Evolutionary conservation across 1,139 yeast species (phyloP).

Genomic region (Eremothecium sinecaudum): DNA sequence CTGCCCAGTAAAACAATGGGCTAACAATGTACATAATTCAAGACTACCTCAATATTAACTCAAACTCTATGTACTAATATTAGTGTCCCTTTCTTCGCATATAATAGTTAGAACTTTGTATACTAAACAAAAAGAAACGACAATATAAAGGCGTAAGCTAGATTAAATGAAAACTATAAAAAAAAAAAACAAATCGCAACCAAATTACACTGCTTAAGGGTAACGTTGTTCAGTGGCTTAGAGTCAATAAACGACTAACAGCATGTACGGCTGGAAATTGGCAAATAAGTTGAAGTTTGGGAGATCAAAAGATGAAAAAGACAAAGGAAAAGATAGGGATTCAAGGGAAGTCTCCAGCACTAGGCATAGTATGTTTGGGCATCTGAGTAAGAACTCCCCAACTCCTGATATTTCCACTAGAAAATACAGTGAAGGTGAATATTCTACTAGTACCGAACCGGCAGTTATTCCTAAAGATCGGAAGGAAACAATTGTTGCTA

Average conservation of each 20-base stretch:
- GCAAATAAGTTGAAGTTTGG: slow-evolving; percentile 28
- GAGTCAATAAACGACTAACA: too few species aligned
- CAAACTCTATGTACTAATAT: too few species aligned
- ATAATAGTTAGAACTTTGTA: too few species aligned
- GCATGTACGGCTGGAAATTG: slow-evolving; percentile 29
- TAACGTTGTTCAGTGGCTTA: neutral
- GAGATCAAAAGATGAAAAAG: slow-evolving; percentile 26
- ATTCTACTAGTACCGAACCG: slow-evolving; percentile 7
- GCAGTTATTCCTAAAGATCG: slow-evolving; percentile 15
- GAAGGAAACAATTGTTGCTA: slow-evolving; percentile 23
- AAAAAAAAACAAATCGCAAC: too few species aligned
- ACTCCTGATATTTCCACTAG: neutral
- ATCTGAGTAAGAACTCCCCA: slow-evolving; percentile 2
- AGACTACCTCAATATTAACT: too few species aligned
- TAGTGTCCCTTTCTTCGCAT: too few species aligned
- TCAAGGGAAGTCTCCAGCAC: slow-evolving; percentile 9
- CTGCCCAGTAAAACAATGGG: too few species aligned
- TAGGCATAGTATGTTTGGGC: slow-evolving; percentile 15
- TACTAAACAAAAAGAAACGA: too few species aligned
- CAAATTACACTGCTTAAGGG: neutral
- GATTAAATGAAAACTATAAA: too few species aligned
- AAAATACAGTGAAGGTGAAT: slow-evolving; percentile 3
- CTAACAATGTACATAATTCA: too few species aligned
- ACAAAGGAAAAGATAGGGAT: slow-evolving; percentile 16
- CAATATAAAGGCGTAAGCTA: too few species aligned